Conservation (phyloP, 495 filamentous ascomycete genomes). For the Neurospora tetrasperma region DNA sequence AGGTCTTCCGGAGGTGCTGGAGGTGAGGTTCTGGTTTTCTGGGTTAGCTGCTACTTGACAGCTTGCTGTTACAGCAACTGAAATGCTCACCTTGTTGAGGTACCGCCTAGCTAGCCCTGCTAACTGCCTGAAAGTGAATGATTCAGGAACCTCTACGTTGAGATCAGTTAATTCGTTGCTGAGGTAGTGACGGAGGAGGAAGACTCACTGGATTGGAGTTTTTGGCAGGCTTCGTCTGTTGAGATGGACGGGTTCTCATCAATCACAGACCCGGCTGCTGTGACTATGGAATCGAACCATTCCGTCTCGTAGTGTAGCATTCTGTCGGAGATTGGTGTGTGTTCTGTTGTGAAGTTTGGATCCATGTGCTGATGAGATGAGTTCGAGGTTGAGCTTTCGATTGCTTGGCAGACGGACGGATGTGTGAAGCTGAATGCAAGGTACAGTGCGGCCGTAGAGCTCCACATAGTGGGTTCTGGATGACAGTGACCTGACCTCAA, state of each 20-base stretch:
- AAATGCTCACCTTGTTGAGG: background rate
- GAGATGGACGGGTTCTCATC: background rate
- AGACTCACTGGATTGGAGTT: background rate
- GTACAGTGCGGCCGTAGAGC: background rate
- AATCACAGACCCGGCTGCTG: background rate
- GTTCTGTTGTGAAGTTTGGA: background rate
- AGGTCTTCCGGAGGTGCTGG: background rate
- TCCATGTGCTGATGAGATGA: background rate
- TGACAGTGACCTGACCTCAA: background rate
- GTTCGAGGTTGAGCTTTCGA: background rate
- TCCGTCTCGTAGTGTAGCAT: background rate
- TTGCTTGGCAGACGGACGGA: background rate
- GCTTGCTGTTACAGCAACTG: too few species aligned
- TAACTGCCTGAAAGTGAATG: slow-evolving; percentile 4
- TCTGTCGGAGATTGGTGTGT: background rate
- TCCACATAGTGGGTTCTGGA: background rate
- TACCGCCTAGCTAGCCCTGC: background rate
- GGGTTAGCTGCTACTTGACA: background rate
- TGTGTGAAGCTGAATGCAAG: background rate
- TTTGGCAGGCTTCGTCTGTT: background rate
- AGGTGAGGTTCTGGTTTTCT: background rate
- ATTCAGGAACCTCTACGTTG: slow-evolving; percentile 8
- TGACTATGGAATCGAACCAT: slow-evolving; percentile 7
- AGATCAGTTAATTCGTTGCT: background rate
- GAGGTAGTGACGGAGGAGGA: background rate